Evolutionary conservation across 768 basidiomycete species (phyloP), one percentile per base, ranked within the genome.

Genomic region (Krasilnikovozyma curviuscula): DNA sequence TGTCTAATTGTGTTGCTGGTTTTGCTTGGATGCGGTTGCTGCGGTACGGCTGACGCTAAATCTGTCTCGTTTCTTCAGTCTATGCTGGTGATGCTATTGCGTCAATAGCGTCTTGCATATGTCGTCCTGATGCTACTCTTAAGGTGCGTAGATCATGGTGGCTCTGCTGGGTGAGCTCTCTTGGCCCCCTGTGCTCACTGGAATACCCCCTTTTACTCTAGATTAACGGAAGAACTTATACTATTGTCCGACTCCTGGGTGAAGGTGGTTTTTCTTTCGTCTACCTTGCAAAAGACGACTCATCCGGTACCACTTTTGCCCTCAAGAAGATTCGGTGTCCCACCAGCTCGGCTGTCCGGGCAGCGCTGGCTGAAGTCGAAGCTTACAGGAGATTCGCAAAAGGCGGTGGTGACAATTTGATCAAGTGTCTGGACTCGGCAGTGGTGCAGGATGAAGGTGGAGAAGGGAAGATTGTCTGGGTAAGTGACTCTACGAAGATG

Each of bases 401-500:
- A n/a, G n/a, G n/a, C n/a, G n/a, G n/a, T n/a, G n/a, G 95, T 64
- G 82, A 81, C 18, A 95, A 97, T 63, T 95, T 97, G 59, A 98
- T 98, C 62, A 81, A 81, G 56, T 47, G 67, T 67, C 40, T 40
- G 44, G 88, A 95, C 60, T 89, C 88, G 13, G 84, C 88, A 1
- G 84, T 91, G 4, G 79, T 89, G 1, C 86, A 93, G 64, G 88
- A 95, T 59, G 79, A 82, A 29, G 79, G 81, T 50, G 88, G 84
- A 13, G 86, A 88, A 40, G 86, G 85, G 10, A 81, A 91, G 64
- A 81, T 95, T 49, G 85, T 93, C 27, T 95, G 93, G 63, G 77
- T 97, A 46, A 97, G 5, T 93, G 93, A 0, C 70, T 85, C 29
- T 95, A 88, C 69, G 80, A 83, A 71, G 83, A 80, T 14, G 3